Evolutionary conservation across 306 rosid genomes (phyloP).

Genomic region (Dryas alaskensis): DNA sequence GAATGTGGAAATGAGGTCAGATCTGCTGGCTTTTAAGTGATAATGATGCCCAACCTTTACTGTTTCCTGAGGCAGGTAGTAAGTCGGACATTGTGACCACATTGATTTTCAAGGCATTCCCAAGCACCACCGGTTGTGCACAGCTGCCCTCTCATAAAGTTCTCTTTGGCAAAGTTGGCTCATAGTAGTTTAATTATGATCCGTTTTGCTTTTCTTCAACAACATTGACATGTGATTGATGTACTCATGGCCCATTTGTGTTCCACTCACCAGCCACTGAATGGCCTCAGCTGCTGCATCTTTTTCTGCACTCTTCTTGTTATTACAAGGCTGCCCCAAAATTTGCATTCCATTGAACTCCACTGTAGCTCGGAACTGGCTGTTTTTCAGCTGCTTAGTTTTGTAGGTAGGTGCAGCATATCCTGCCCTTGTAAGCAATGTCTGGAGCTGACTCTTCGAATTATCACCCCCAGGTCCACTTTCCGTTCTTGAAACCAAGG

Average conservation of each 20-base stretch:
- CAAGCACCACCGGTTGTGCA: neutral
- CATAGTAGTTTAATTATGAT: conserved; percentile 38
- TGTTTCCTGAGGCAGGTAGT: neutral
- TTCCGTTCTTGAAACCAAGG: conserved; percentile 70
- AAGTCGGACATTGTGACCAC: neutral
- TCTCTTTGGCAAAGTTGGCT: conserved; percentile 1
- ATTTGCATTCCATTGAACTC: conserved; percentile 77
- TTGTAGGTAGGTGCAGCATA: conserved; percentile 68
- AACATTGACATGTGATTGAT: conserved; percentile 64
- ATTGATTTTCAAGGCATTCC: conserved; percentile 6
- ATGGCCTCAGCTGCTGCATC: conserved; percentile 96
- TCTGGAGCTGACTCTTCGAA: conserved; percentile 94
- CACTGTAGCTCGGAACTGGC: conserved; percentile 64
- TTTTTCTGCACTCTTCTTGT: conserved; percentile 92
- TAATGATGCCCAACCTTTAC: neutral
- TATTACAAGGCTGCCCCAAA: conserved; percentile 79
- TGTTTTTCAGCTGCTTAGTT: conserved; percentile 60
- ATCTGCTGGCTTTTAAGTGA: conserved; percentile 3
- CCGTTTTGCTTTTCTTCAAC: conserved; percentile 84
- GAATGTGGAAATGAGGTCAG: neutral
- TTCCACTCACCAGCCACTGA: conserved; percentile 78
- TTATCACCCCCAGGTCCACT: conserved; percentile 99
- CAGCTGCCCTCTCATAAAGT: neutral
- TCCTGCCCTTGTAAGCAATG: conserved; percentile 86
- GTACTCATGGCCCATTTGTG: conserved; percentile 47